These are phyloP conservation scores for Parachaetomium inaequale DNA, from an alignment of 495 filamentous ascomycete genomes.

Conservation along the genomic window DNA sequence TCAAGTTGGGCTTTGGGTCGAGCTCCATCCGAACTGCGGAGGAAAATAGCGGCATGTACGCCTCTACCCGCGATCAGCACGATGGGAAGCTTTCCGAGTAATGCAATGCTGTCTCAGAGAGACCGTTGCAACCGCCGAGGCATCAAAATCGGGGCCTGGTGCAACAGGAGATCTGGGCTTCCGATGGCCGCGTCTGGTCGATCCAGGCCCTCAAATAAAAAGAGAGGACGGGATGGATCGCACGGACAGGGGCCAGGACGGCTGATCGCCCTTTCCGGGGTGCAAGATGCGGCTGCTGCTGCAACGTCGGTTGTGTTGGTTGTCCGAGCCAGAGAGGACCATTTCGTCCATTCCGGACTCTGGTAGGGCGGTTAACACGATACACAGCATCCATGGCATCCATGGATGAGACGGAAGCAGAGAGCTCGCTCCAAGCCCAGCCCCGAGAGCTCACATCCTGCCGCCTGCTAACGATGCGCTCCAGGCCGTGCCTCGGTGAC, in stretches of 20 bases:
- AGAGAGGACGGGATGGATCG: background rate
- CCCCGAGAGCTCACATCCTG: background rate
- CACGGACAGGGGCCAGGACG: too few species aligned
- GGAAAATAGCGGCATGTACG: background rate
- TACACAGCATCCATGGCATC: too few species aligned
- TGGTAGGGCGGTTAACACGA: background rate
- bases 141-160: background rate
- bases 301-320: background rate
- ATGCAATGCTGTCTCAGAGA: conserved; percentile 8
- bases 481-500: too few species aligned
- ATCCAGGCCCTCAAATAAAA: background rate
- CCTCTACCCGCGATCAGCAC: background rate
- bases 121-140: background rate
- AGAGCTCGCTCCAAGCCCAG: background rate
- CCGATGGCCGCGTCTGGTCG: background rate
- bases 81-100: background rate
- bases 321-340: background rate
- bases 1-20: too few species aligned
- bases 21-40: background rate
- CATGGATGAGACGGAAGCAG: background rate
- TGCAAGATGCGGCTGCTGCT: conserved; percentile 8
- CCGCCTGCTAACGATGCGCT: too few species aligned
- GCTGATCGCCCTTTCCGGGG: conserved; percentile 7
- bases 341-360: too few species aligned
- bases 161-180: background rate